Conservation (phyloP, 2,329 filamentous ascomycete genomes). For the Venturia aucupariae region DNA sequence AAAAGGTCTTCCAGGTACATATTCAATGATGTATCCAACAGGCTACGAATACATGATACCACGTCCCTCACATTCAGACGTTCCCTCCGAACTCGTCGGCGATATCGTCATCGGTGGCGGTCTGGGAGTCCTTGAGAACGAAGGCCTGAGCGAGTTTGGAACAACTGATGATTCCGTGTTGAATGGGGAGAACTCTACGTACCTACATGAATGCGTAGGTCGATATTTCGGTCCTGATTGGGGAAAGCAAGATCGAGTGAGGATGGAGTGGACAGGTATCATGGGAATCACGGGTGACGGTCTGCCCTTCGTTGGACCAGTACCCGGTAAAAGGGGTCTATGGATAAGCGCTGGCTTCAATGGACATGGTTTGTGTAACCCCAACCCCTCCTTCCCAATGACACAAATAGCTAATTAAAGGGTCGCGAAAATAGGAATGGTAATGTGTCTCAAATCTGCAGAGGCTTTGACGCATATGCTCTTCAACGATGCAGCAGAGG, state of each 20-base stretch:
- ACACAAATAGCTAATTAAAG: not conserved
- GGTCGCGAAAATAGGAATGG: slow-evolving; percentile 42
- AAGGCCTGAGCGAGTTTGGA: slow-evolving; percentile 41
- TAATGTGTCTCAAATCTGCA: slow-evolving; percentile 50
- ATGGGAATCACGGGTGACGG: slow-evolving; percentile 67
- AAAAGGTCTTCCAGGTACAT: slow-evolving; percentile 44
- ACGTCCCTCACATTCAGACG: slow-evolving; percentile 39
- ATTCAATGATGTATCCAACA: slow-evolving; percentile 44
- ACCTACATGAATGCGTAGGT: slow-evolving; percentile 41
- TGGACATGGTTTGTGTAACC: slow-evolving; percentile 46
- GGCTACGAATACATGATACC: slow-evolving; percentile 68
- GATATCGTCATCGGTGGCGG: slow-evolving; percentile 66
- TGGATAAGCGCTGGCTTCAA: slow-evolving; percentile 60
- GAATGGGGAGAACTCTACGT: slow-evolving; percentile 46
- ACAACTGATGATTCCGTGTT: slow-evolving; percentile 51
- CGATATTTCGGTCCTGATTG: slow-evolving; percentile 40
- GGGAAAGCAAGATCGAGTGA: slow-evolving; percentile 33
- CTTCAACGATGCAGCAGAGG: slow-evolving; percentile 23
- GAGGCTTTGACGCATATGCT: slow-evolving; percentile 50
- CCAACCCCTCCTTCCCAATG: too few species aligned
- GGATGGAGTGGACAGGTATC: slow-evolving; percentile 63
- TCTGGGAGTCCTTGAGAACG: slow-evolving; percentile 37
- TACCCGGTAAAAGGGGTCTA: slow-evolving; percentile 50
- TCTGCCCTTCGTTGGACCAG: slow-evolving; percentile 59
- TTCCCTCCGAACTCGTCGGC: slow-evolving; percentile 33